These are phyloP conservation scores for Xerocomellus amylosporus DNA, from an alignment of 768 basidiomycete species.

Conservation along the genomic window DNA sequence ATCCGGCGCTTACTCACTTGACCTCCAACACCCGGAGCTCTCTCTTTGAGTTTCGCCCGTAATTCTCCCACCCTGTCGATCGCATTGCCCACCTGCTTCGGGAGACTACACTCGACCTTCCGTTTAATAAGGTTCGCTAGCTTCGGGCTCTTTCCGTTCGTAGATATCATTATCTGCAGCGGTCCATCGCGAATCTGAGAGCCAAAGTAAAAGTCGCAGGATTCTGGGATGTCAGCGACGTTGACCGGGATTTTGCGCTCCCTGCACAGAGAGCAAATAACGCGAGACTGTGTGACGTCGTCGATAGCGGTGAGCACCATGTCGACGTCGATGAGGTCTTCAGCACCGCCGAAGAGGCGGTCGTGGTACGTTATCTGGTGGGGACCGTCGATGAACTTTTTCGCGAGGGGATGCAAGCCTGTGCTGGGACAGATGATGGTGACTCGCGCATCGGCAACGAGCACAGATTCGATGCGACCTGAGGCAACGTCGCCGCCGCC, in stretches of 20 bases:
- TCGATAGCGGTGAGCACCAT: slow-evolving; percentile 96
- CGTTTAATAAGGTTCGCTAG: slow-evolving; percentile 81
- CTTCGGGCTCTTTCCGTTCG: slow-evolving; percentile 89
- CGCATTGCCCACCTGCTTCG: slow-evolving; percentile 69
- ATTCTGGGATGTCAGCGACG: slow-evolving; percentile 92
- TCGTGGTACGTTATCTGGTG: slow-evolving; percentile 64
- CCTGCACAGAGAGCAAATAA: slow-evolving; percentile 72
- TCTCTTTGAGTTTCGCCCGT: slow-evolving; percentile 66
- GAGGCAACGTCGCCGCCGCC: slow-evolving; percentile 94
- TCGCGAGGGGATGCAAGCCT: slow-evolving; percentile 63
- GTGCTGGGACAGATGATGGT: slow-evolving; percentile 70
- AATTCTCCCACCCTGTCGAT: slow-evolving; percentile 78
- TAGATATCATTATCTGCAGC: slow-evolving; percentile 93
- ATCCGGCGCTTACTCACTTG: slow-evolving; percentile 74
- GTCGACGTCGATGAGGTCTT: slow-evolving; percentile 68
- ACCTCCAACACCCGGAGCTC: slow-evolving; percentile 83
- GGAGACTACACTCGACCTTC: slow-evolving; percentile 64
- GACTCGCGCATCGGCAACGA: slow-evolving; percentile 75
- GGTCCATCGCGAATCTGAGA: slow-evolving; percentile 88
- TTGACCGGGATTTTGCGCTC: slow-evolving; percentile 79
- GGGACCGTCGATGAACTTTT: slow-evolving; percentile 45
- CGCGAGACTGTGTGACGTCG: slow-evolving; percentile 65
- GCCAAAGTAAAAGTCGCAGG: slow-evolving; percentile 99
- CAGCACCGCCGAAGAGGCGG: slow-evolving; percentile 59
- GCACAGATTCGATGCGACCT: slow-evolving; percentile 80